Evolutionary conservation across 73 alveolate genomes (phyloP).

Genomic region (Tetrahymena elliotti): DNA sequence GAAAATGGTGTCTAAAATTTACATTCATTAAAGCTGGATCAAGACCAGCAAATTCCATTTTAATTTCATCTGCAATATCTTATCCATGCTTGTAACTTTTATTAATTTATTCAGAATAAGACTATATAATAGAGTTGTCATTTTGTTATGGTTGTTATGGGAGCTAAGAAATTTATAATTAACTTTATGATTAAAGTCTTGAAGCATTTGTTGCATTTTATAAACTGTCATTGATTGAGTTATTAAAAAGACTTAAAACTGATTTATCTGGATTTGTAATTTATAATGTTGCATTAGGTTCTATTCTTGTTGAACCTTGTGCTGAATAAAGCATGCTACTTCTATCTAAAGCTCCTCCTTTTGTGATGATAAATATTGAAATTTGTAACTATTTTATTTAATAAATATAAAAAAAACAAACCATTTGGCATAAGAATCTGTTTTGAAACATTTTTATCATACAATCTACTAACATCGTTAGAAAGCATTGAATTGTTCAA

Average conservation of each 20-base stretch:
- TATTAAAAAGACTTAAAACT: not conserved
- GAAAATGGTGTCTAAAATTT: not conserved
- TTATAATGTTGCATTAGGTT: not conserved
- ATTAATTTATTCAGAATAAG: not conserved
- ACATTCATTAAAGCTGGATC: constrained; percentile 30
- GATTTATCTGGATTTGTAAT: not conserved
- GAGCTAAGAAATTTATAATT: not conserved
- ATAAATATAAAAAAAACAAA: not conserved
- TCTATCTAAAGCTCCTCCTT: not conserved
- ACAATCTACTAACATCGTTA: not conserved
- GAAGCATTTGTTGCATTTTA: not conserved
- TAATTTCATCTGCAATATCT: constrained; percentile 15
- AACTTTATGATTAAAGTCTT: not conserved
- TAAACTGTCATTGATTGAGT: not conserved
- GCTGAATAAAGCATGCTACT: not conserved
- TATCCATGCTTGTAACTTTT: constrained; percentile 4
- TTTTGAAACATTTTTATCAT: not conserved
- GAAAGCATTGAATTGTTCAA: not conserved
- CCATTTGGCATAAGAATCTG: not conserved
- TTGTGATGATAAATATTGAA: not conserved
- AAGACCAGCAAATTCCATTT: constrained; percentile 38
- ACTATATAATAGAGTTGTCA: not conserved
- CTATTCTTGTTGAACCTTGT: not conserved
- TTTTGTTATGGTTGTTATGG: not conserved
- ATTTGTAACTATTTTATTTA: not conserved